Base-by-base conservation (phyloP, 2,329 filamentous ascomycete genomes). In the Aaosphaeria pasadenensis region DNA sequence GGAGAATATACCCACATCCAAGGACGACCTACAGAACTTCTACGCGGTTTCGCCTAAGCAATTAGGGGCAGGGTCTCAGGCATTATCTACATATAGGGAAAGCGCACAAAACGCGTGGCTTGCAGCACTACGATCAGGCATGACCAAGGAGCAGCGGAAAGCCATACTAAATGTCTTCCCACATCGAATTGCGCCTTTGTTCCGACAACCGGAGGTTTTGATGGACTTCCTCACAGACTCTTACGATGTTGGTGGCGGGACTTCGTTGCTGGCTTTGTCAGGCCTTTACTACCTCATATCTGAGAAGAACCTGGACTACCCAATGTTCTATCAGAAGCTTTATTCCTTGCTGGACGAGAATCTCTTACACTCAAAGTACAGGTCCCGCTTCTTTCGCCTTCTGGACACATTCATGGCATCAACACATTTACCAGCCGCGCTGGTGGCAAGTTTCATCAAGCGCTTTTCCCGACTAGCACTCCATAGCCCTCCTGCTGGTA, bases 151-250 rank as follows among this genome's bases (percentile, higher is more conserved):
- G 11, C 87, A 95, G 66, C 85, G 88, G 44, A 97, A 97, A 68
- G 76, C 77, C 43, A 79, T 96, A 2, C 78, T 99, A 42, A 80
- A 83, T 51, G 80, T 87, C 52, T 86, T 95, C 72, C 85, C 89
- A 2, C 82, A 82, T 39, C 84, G 84, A 32, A 89, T 96, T 58
- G 87, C 88, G 28, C 91, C 92, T 1, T 95, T 90, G 88, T 96
- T 97, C 71, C 81, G 78, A 42, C 88, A 90, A 52, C 87, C 91
- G 1, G 92, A 97, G 64, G 79, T 95, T 38, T 80, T 99, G 32
- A 91, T 96, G 79, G 94, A 99, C 74, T 99, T 97, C 70, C 75
- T 99, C 47, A 96, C 91, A n/a, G 89, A 94, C 72, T 95, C 86
- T 30, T 97, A 95, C 74, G 81, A 96, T 60, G 76, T 85, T 6